A percentile compares a stretch with the other conserved stretches of the same genome.
Evolutionary conservation across 352 stramenopile genomes (phyloP).

Genomic region (Pythium pyrilobum): DNA sequence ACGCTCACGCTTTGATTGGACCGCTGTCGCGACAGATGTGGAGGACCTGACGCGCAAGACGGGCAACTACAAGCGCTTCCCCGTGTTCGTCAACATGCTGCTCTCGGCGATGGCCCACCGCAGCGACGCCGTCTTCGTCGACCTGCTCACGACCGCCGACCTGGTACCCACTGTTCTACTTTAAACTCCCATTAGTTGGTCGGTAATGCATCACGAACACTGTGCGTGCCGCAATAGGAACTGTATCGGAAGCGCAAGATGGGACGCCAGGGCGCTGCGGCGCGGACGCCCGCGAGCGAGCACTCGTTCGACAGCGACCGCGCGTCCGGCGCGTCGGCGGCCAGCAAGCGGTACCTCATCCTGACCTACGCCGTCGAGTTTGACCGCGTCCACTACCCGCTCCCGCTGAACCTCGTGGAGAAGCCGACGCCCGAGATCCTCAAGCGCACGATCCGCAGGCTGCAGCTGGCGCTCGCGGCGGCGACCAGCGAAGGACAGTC

Average conservation of each 20-base stretch:
- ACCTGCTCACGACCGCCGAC: conserved; percentile 88
- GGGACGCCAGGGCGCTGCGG: conserved; percentile 9
- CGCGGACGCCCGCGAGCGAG: conserved; percentile 1
- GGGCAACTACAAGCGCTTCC: conserved; percentile 91
- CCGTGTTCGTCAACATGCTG: conserved; percentile 92
- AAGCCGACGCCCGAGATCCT: conserved; percentile 62
- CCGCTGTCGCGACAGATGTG: conserved; percentile 36
- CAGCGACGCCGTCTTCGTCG: conserved; percentile 86
- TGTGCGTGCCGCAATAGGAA: too few species aligned
- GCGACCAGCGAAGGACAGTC: conserved; percentile 16
- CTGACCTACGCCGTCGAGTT: conserved; percentile 93
- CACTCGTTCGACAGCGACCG: conserved; percentile 13
- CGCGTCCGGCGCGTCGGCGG: neutral
- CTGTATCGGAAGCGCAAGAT: conserved; percentile 76
- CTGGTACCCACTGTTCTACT: conserved; percentile 28
- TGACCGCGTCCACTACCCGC: conserved; percentile 91
- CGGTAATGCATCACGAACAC: neutral
- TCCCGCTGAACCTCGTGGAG: conserved; percentile 76
- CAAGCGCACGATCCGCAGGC: conserved; percentile 70
- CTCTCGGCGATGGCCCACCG: conserved; percentile 62
- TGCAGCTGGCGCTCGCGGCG: conserved; percentile 35
- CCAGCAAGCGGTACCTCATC: conserved; percentile 89
- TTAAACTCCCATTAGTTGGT: neutral
- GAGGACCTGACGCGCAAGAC: conserved; percentile 92
- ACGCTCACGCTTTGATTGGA: too few species aligned